Conservation (phyloP, 345 rosid genomes). For the Linum lewisii region DNA sequence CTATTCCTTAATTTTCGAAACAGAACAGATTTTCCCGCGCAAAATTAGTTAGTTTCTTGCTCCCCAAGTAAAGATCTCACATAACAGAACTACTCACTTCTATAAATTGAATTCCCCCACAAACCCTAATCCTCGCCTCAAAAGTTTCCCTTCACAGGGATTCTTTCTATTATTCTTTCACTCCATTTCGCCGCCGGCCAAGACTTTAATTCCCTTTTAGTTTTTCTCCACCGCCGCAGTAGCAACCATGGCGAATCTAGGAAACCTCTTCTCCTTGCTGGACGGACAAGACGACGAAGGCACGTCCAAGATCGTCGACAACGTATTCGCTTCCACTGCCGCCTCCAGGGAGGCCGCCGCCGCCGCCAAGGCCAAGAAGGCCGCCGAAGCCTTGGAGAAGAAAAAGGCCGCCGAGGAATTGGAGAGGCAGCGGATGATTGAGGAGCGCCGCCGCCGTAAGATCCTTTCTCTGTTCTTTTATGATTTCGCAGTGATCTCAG, state of each 20-base stretch:
- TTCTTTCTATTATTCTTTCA: background rate
- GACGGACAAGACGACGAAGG: slow-evolving; percentile 2
- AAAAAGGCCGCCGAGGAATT: background rate
- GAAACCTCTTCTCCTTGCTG: slow-evolving; percentile 7
- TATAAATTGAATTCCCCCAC: background rate
- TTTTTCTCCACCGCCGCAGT: background rate
- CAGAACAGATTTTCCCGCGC: too few relatives aligned
- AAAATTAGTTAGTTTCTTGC: background rate
- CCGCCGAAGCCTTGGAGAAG: background rate
- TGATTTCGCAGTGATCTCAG: too few relatives aligned
- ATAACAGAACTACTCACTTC: background rate
- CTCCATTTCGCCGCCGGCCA: background rate
- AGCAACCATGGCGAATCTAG: background rate
- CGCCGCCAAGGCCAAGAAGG: background rate
- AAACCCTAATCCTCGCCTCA: background rate
- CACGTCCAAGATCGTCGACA: background rate
- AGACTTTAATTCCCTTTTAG: too few relatives aligned
- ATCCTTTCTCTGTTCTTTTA: too few relatives aligned
- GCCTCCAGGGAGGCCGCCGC: background rate
- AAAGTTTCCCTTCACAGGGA: background rate
- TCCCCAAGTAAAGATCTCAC: background rate
- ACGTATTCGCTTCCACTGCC: background rate
- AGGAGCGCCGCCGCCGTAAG: background rate
- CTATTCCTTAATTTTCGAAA: too few relatives aligned
- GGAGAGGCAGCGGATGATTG: background rate